Evolutionary conservation across 257 asterid genomes (phyloP).

Genomic region (Capsicum rhomboideum): DNA sequence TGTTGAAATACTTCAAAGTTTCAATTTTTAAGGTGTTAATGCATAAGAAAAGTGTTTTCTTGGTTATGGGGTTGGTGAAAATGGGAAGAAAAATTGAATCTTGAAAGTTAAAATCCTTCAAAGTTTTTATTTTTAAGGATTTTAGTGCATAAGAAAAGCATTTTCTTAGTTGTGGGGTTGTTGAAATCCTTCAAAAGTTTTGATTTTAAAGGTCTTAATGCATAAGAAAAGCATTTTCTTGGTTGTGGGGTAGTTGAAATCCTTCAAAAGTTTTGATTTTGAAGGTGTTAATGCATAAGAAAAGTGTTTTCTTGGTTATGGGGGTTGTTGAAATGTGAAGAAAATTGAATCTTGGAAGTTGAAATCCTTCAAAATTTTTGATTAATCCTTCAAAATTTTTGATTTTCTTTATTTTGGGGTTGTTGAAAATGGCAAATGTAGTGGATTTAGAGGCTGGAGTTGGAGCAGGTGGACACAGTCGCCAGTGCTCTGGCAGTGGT

Average conservation of each 20-base stretch:
- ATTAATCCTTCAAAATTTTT: constrained; percentile 16
- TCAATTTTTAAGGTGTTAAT: constrained; percentile 10
- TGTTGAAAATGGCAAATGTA: constrained; percentile 26
- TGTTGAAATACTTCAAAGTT: background rate
- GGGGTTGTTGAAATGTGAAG: background rate
- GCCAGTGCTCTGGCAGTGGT: constrained; percentile 18
- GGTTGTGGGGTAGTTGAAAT: background rate
- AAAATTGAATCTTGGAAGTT: background rate
- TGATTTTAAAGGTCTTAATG: constrained; percentile 13
- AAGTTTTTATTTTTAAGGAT: background rate
- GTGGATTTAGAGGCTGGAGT: constrained; percentile 69
- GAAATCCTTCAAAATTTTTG: constrained; percentile 14
- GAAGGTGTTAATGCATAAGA: constrained; percentile 3
- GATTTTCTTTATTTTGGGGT: constrained; percentile 21
- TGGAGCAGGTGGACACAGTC: constrained; percentile 22
- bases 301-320: background rate
- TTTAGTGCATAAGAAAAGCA: background rate
- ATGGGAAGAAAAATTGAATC: background rate
- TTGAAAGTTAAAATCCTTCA: background rate
- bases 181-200: constrained; percentile 13
- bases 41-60: background rate
- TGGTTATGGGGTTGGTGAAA: background rate
- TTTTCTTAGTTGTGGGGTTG: constrained; percentile 20
- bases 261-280: constrained; percentile 1
- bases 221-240: background rate